Conservation (phyloP, 225 moss, liverwort and hornwort genomes). For the Pseudoscleropodium purum region DNA sequence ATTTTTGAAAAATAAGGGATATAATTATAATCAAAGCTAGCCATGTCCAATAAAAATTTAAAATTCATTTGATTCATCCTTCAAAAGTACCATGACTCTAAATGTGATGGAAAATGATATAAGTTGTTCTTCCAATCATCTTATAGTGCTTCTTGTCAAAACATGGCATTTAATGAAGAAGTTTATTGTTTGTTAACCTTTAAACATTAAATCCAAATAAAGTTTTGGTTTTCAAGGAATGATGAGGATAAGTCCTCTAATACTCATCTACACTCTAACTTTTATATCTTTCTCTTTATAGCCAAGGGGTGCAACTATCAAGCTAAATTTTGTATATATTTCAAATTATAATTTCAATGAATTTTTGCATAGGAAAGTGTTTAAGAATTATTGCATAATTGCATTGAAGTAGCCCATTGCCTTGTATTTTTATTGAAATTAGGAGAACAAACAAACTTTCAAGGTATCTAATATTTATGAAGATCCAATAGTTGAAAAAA, state of each 20-base stretch:
- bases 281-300: neutral
- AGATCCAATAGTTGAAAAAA: neutral
- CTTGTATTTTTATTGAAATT: neutral
- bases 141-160: neutral
- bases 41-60: too few species aligned
- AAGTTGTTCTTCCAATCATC: too few species aligned
- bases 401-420: neutral
- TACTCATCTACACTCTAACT: neutral
- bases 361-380: neutral
- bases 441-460: neutral
- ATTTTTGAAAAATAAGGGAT: too few species aligned
- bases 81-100: too few species aligned
- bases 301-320: neutral
- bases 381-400: neutral
- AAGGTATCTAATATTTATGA: neutral
- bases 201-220: neutral
- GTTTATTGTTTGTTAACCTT: neutral
- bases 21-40: too few species aligned
- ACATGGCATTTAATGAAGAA: neutral
- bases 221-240: neutral
- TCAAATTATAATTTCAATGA: neutral
- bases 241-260: neutral
- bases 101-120: too few species aligned
- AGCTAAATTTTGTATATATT: neutral
- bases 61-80: too few species aligned